Conservation (phyloP, 805 yeast species). For the Blastobotrys americana region DNA sequence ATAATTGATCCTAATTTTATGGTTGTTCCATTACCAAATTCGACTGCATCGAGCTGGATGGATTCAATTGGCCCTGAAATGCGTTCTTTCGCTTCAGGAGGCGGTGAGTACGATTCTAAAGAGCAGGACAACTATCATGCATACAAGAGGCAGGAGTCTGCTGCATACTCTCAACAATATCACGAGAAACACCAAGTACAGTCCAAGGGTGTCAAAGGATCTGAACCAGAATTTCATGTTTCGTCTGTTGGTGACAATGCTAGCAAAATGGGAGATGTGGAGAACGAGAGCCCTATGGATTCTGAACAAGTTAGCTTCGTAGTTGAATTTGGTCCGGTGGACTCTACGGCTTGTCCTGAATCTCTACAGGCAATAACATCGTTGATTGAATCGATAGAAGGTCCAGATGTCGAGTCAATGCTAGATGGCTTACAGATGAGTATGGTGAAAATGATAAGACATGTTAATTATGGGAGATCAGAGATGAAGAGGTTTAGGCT, state of each 20-base stretch:
- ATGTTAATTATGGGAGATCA: conserved; percentile 30
- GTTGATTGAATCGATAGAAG: conserved; percentile 32
- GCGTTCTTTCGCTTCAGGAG: too few relatives aligned
- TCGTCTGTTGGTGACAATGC: too few relatives aligned
- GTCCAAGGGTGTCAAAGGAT: too few relatives aligned
- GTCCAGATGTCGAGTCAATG: conserved; percentile 39
- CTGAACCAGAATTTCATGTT: too few relatives aligned
- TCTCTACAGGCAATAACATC: conserved; percentile 36
- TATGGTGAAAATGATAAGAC: conserved; percentile 37
- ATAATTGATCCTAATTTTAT: conserved; percentile 25
- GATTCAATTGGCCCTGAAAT: too few relatives aligned
- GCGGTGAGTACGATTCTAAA: too few relatives aligned
- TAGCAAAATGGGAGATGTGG: too few relatives aligned
- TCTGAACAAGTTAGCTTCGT: conserved; percentile 50
- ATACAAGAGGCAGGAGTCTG: too few relatives aligned
- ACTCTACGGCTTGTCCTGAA: conserved; percentile 41
- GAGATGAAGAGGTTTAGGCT: conserved; percentile 41
- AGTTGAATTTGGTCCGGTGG: conserved; percentile 46
- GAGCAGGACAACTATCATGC: too few relatives aligned
- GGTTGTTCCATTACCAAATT: background rate
- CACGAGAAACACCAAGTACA: conserved; percentile 9
- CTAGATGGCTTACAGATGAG: conserved; percentile 62
- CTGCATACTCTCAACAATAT: too few relatives aligned
- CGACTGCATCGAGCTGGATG: background rate
- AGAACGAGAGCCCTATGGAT: too few relatives aligned